A percentile compares a stretch with the other conserved stretches of the same genome.
These are phyloP conservation scores for Russula vinacea DNA, from an alignment of 768 basidiomycete species.

Conservation along the genomic window DNA sequence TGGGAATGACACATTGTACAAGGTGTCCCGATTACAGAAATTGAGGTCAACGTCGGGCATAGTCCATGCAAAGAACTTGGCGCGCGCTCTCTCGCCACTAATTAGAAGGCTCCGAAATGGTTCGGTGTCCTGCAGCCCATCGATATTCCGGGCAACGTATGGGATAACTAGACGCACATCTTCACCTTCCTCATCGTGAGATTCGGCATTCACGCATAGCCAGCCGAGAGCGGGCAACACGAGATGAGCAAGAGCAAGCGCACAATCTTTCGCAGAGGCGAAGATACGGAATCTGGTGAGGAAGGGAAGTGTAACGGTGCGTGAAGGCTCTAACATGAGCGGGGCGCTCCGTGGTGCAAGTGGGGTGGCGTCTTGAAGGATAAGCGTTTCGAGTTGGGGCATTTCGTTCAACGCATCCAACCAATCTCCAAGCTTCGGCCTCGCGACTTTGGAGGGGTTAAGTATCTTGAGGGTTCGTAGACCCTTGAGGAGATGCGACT, in stretches of 20 bases:
- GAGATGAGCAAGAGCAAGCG: slow-evolving; percentile 12
- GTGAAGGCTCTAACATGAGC: background rate
- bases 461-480: slow-evolving; percentile 11
- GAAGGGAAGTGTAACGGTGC: slow-evolving; percentile 6
- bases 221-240: slow-evolving; percentile 9
- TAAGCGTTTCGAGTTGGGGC: slow-evolving; percentile 15
- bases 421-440: slow-evolving; percentile 13
- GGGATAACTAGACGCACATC: slow-evolving; percentile 7
- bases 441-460: background rate
- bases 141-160: background rate
- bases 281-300: background rate
- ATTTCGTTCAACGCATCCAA: slow-evolving; percentile 18
- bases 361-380: slow-evolving; percentile 8
- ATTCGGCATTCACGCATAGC: background rate
- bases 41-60: background rate
- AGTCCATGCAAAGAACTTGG: background rate
- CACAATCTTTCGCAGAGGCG: background rate
- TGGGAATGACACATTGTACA: too few relatives aligned
- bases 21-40: rapidly evolving
- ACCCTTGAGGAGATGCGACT: slow-evolving; percentile 14
- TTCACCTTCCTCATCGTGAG: background rate
- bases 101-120: slow-evolving; percentile 12
- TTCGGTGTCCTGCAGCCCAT: slow-evolving; percentile 4
- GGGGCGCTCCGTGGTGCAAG: background rate
- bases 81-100: too few relatives aligned